Evolutionary conservation across 2,329 filamentous ascomycete genomes (phyloP), one percentile per base, ranked within the genome.

Genomic region (Stagonosporopsis tanaceti): DNA sequence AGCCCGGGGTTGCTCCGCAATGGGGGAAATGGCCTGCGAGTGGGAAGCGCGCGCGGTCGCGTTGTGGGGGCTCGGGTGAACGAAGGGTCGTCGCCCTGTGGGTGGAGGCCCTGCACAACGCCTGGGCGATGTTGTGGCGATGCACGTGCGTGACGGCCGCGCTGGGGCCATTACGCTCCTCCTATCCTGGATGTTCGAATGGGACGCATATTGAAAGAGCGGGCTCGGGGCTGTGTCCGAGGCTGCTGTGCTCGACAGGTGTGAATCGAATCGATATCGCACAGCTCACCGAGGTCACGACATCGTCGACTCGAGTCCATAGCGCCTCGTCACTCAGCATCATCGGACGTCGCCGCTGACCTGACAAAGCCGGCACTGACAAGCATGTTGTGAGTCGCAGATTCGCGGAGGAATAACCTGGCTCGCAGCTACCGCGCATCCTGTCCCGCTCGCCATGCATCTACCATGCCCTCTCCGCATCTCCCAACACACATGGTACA

Each of bases 11-110:
- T 45, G 28, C 25, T 24, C 32, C 32, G 12, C 14, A 2, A 41
- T 32, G 32, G 8, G 7, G 14, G 4, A 34, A 34, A 52, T 34
- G 32, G 37, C 37, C 14, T 47, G 17, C 32, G 44, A 28, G 44
- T 34, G 38, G 54, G 14, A 38, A 25, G 32, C 9, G 20, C 25
- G n/a, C 25, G 25, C 27, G 38, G 32, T n/a, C 25, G 28, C 22
- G 17, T 37, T 47, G 38, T 56, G 53, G 41, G 30, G 47, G 22
- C 25, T 35, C 48, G 54, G 48, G 17, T 47, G 17, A 48, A 52
- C 28, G 44, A 32, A 48, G 30, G 47, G 30, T 52, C 38, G 20
- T 44, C 32, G 30, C 24, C 53, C 35, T 38, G 14, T 32, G 20
- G 20, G 48, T 35, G 34, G 40, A 40, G 8, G 24, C 11, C 20